Conservation (phyloP, 495 filamentous ascomycete genomes). For the Lasiosphaeria ovina region DNA sequence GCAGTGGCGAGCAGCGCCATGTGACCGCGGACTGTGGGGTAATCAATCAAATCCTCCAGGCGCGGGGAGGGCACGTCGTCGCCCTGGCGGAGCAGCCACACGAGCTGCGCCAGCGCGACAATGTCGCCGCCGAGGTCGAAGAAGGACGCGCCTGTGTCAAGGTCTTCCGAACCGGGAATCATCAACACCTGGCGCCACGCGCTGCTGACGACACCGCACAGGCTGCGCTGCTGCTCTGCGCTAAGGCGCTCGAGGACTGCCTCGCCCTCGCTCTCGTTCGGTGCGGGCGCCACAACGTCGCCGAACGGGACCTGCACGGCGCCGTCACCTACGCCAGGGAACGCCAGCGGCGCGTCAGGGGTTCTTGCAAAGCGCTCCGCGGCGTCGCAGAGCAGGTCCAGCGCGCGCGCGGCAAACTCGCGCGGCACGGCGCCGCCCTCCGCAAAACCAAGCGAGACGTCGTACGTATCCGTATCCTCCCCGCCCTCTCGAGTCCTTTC, state of each 20-base stretch:
- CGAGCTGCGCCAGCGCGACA: slow-evolving; percentile 20
- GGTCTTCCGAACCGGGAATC: not conserved
- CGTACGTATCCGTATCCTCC: slow-evolving; percentile 13
- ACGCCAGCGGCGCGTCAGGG: slow-evolving; percentile 11
- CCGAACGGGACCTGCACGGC: slow-evolving; percentile 4
- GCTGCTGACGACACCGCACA: slow-evolving; percentile 9
- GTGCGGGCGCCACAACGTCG: not conserved
- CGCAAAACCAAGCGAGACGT: slow-evolving; percentile 21
- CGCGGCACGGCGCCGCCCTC: slow-evolving; percentile 19
- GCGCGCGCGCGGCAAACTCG: slow-evolving; percentile 19
- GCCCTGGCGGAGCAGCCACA: slow-evolving; percentile 14
- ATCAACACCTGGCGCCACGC: slow-evolving; percentile 19
- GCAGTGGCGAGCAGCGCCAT: not conserved
- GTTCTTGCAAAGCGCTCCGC: slow-evolving; percentile 17
- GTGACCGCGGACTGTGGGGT: slow-evolving; percentile 19
- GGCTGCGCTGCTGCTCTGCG: not conserved
- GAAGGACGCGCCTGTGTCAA: slow-evolving; percentile 18
- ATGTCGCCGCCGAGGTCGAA: slow-evolving; percentile 25
- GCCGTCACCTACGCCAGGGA: not conserved
- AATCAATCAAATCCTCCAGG: slow-evolving; percentile 21
- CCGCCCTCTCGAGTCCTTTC: not conserved
- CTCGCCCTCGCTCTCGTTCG: not conserved
- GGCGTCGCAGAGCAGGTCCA: slow-evolving; percentile 20
- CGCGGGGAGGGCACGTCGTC: not conserved
- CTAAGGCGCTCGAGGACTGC: slow-evolving; percentile 7